A percentile compares a stretch with the other conserved stretches of the same genome.
Evolutionary conservation across 1,284 basidiomycete genomes (phyloP).

Genomic region (Ustilago tritici): DNA sequence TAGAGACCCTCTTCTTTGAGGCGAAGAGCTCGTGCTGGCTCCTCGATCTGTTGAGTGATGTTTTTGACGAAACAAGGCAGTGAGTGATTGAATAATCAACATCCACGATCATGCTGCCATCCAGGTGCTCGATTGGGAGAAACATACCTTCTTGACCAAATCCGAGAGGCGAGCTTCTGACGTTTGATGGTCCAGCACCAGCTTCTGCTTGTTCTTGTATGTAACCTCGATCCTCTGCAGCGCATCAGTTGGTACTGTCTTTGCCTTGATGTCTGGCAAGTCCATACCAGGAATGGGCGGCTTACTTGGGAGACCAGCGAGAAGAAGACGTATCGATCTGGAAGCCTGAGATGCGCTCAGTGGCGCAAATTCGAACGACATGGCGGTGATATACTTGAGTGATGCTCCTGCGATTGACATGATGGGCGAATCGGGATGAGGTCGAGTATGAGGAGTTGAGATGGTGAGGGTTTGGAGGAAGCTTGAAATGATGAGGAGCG

Average conservation of each 20-base stretch:
- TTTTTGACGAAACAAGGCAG: too few species aligned
- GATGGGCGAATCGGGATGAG: neutral
- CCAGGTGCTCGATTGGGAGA: neutral
- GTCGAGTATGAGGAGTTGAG: neutral
- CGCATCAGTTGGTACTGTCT: slow-evolving; percentile 29
- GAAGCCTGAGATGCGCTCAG: slow-evolving; percentile 38
- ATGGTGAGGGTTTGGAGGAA: neutral
- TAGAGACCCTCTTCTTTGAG: slow-evolving; percentile 52
- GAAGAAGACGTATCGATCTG: slow-evolving; percentile 40
- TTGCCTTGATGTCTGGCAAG: slow-evolving; percentile 36
- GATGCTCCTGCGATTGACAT: slow-evolving; percentile 48
- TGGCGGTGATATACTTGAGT: slow-evolving; percentile 51
- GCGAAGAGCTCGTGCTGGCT: slow-evolving; percentile 44
- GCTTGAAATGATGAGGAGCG: neutral
- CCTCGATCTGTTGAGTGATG: slow-evolving; percentile 35
- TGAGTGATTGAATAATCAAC: too few species aligned
- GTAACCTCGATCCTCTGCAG: slow-evolving; percentile 36
- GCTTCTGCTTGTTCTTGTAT: slow-evolving; percentile 51
- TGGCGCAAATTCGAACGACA: slow-evolving; percentile 43
- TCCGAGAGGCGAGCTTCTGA: slow-evolving; percentile 19
- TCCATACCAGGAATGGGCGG: slow-evolving; percentile 42
- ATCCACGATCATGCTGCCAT: neutral
- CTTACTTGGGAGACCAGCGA: slow-evolving; percentile 38
- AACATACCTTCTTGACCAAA: slow-evolving; percentile 43
- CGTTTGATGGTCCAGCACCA: slow-evolving; percentile 31